These are phyloP conservation scores for Calonectria multiphialidica DNA, from an alignment of 2,329 filamentous ascomycete species.

Conservation along the genomic window DNA sequence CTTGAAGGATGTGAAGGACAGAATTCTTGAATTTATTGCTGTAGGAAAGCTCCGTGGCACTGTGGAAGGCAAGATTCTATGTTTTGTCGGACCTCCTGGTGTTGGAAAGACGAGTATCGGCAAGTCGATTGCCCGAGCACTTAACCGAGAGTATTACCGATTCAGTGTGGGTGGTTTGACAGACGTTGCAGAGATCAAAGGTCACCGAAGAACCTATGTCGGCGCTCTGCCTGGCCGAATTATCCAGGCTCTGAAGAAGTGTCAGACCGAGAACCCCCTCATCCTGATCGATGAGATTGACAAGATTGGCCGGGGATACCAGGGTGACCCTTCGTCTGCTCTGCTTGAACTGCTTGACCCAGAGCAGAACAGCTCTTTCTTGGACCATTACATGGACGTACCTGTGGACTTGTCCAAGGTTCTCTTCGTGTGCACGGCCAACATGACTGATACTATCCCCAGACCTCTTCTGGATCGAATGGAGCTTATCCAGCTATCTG, in stretches of 20 bases:
- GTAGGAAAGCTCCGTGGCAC: slow-evolving; percentile 97
- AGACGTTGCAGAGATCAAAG: slow-evolving; percentile 99
- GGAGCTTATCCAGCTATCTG: slow-evolving; percentile 96
- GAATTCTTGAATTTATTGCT: slow-evolving; percentile 97
- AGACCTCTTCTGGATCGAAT: slow-evolving; percentile 94
- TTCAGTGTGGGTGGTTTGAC: slow-evolving; percentile 98
- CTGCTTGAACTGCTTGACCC: slow-evolving; percentile 94
- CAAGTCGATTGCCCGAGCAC: slow-evolving; percentile 94
- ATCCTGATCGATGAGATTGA: slow-evolving; percentile 98
- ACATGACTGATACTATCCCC: slow-evolving; percentile 98
- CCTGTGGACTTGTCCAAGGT: slow-evolving; percentile 98
- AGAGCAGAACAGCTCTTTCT: slow-evolving; percentile 96
- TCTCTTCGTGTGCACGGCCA: slow-evolving; percentile 97
- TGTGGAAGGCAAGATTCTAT: slow-evolving; percentile 98
- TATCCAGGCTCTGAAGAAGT: slow-evolving; percentile 98
- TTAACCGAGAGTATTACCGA: slow-evolving; percentile 97
- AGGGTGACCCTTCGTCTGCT: slow-evolving; percentile 95
- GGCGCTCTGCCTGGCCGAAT: slow-evolving; percentile 95
- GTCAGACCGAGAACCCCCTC: slow-evolving; percentile 97
- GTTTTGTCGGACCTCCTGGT: slow-evolving; percentile 96
- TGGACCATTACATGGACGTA: slow-evolving; percentile 99
- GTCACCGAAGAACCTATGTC: slow-evolving; percentile 95
- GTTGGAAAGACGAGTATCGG: slow-evolving; percentile 99
- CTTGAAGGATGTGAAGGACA: slow-evolving; percentile 97
- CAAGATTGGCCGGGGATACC: slow-evolving; percentile 96